These are phyloP conservation scores for Stentor roeselii DNA, from an alignment of 73 alveolate species.

Conservation along the genomic window DNA sequence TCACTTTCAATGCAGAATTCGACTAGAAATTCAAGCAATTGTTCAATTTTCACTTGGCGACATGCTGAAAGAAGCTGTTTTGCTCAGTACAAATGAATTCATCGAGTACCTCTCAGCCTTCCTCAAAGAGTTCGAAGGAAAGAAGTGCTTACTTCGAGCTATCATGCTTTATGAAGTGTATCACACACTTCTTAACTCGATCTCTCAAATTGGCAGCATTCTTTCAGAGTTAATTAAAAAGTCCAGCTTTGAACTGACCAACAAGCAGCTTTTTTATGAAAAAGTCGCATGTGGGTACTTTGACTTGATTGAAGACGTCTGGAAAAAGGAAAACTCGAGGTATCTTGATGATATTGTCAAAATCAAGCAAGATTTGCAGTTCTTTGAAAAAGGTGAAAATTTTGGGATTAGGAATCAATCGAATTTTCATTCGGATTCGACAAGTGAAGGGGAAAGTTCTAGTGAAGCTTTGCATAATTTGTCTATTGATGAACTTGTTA, in stretches of 20 bases:
- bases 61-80: background rate
- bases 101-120: background rate
- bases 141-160: background rate
- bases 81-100: background rate
- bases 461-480: constrained; percentile 1
- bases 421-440: background rate
- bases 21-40: background rate
- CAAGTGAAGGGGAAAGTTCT: background rate
- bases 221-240: background rate
- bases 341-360: background rate
- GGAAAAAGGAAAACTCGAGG: background rate
- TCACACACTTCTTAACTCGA: constrained; percentile 13
- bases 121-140: background rate
- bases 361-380: background rate
- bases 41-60: background rate
- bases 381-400: too few species aligned
- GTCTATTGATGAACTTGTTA: background rate
- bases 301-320: background rate
- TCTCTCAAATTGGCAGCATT: constrained; percentile 9
- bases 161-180: background rate
- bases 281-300: background rate
- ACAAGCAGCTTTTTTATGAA: background rate
- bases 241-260: background rate
- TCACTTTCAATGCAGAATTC: background rate
- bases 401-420: background rate